Evolutionary conservation across 73 alveolate genomes (phyloP).

Genomic region (Effrenium voratum): DNA sequence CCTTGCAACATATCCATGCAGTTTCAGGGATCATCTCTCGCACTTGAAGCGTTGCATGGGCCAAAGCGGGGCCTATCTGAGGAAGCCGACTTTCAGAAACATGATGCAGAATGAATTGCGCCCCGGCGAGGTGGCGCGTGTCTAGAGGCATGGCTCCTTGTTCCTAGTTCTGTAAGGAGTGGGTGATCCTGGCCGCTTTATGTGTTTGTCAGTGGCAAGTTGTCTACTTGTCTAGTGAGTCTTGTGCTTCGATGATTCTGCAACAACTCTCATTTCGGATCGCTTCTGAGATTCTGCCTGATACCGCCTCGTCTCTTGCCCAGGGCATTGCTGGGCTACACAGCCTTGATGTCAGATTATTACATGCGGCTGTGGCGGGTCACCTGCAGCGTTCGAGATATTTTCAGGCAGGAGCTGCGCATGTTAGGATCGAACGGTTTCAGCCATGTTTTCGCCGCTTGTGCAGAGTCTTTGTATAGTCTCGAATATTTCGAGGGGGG

Average conservation of each 20-base stretch:
- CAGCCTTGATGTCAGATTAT: background rate
- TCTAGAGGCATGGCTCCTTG: too few relatives aligned
- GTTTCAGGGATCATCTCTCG: background rate
- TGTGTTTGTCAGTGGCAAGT: background rate
- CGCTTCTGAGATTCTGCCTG: background rate
- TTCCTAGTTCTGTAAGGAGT: too few relatives aligned
- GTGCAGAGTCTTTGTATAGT: too few relatives aligned
- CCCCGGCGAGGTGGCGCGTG: too few relatives aligned
- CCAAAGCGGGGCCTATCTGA: slow-evolving; percentile 24
- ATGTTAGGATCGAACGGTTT: too few relatives aligned
- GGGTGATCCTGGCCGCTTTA: background rate
- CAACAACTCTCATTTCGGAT: background rate
- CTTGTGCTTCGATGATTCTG: background rate
- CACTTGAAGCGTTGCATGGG: slow-evolving; percentile 28
- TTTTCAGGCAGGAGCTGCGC: too few relatives aligned
- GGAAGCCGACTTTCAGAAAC: slow-evolving; percentile 78
- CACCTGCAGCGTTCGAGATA: slow-evolving; percentile 34
- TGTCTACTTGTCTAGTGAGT: background rate
- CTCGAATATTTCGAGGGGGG: too few relatives aligned
- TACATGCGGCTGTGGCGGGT: slow-evolving; percentile 85
- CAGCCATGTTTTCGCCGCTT: too few relatives aligned
- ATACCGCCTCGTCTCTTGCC: background rate
- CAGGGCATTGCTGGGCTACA: slow-evolving; percentile 32
- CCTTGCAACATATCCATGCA: background rate
- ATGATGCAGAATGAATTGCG: slow-evolving; percentile 72